Base-by-base conservation (phyloP, 2,329 filamentous ascomycete species). In the Tolypocladium capitatum region DNA sequence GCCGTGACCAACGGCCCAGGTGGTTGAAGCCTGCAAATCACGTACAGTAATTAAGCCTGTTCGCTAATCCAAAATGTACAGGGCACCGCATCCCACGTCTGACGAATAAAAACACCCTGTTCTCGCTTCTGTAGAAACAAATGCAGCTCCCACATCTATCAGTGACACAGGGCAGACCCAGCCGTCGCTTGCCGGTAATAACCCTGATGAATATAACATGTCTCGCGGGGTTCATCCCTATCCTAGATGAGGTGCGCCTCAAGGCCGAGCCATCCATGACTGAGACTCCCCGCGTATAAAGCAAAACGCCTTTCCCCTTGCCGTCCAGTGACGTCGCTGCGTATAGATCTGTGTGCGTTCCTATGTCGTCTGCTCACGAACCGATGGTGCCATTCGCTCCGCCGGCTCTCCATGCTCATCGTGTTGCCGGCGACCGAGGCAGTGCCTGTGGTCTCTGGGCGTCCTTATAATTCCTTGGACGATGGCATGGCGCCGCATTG, bases 111-210 rank as follows among this genome's bases (percentile, higher is more conserved):
- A 50, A 46, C 31, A 53, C 43, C 46, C 33, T 36, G 45, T 38
- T 51, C 49, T 49, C 49, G 49, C 51, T 51, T 35, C 49, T 42
- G 42, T 46, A 47, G 31, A 51, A 36, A 52, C 47, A 49, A 46
- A 52, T 51, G 50, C 47, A 49, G 41, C 38, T 51, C 46, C 48
- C 53, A 51, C 47, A 48, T 55, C 49, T 51, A 54, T 47, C 51
- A 41, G 46, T 46, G 46, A 48, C 48, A 43, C 48, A 44, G 31
- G 41, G 35, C 34, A 41, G 47, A 32, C 33, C 44, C 14, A 16
- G 36, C 46, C 27, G 34, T 36, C 48, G 43, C 28, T 32, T 33
- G 41, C 46, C 47, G 34, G 41, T 47, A 20, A 33, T 49, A 48
- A 48, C 13, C 43, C 49, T 46, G 45, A 49, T 54, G 48, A 43